These are phyloP conservation scores for Nicotiana sylvestris DNA, from an alignment of 257 asterid species.

Conservation along the genomic window DNA sequence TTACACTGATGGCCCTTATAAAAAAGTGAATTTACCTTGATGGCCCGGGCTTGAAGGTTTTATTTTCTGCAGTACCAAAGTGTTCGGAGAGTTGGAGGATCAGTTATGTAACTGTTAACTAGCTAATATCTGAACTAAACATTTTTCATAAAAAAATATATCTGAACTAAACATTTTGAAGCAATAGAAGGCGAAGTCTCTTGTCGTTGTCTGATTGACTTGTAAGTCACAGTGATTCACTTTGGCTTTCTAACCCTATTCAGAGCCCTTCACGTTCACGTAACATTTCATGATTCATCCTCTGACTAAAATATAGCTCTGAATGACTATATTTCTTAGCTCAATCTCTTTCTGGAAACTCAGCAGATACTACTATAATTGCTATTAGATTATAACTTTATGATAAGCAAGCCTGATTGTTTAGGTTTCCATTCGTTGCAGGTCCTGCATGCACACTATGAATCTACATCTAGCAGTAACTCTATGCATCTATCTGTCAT, in stretches of 20 bases:
- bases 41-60: background rate
- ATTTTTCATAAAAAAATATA: no score
- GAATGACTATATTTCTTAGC: background rate
- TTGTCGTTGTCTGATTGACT: background rate
- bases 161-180: background rate
- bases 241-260: background rate
- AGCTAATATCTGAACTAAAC: no score
- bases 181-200: background rate
- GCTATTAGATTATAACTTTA: background rate
- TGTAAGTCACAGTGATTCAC: background rate
- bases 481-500: background rate
- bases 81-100: background rate
- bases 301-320: background rate
- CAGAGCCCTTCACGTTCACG: background rate
- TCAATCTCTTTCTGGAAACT: background rate
- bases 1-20: background rate
- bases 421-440: conserved; percentile 14
- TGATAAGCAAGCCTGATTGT: background rate
- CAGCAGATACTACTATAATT: background rate
- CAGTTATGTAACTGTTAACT: background rate
- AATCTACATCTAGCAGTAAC: conserved; percentile 5
- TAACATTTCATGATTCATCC: background rate
- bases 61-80: background rate
- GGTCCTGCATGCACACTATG: conserved; percentile 6
- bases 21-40: background rate